Base-by-base conservation (phyloP, 2,329 filamentous ascomycete genomes). In the Fusarium udum region DNA sequence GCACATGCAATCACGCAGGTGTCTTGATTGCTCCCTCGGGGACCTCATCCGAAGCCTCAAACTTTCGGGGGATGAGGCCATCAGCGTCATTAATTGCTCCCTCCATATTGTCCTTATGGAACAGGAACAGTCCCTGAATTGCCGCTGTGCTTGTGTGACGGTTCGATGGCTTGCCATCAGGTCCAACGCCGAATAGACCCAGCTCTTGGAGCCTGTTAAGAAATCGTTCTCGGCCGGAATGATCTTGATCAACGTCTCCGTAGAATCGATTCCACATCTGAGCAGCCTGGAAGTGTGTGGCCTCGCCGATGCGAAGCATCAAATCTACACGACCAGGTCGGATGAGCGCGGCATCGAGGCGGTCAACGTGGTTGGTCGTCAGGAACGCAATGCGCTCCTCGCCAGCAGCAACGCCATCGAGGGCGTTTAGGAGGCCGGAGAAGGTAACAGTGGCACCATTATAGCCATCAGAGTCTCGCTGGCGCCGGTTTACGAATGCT, bases 181-280 rank as follows among this genome's bases (percentile, higher is more conserved):
- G 79, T 28, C 84, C 86, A 58, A 88, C 86, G 24, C 90, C 88
- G 60, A 97, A 89, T 32, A 98, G 82, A 1, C 92, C 92, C 22
- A 96, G 84, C 55, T 91, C 87, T 49, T 90, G 87, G 18, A 97
- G 88, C 69, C 89, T 90, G 28, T 86, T 79, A 72, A 98, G 82
- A 84, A 99, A 98, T 24, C 87, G 85, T 76, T 88, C 83, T 77
- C 91, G 90, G 26, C 90, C 88, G 11, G 83, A 82, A 22, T 91
- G 90, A 61, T 90, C 87, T 2, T 78, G 74, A 78, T 97, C 95
- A 31, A 94, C 85, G 39, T 97, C 93, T 8, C 93, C 92, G 79
- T 98, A 99, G 84, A 98, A 99, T 26, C 96, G 91, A 81, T 97
- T 92, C 95, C 95, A 99, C 84, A 99, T 93, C 81, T 92, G 87